phyloP scores from a whole-genome alignment of 345 rosid species.

The Syzygium aqueum region DNA sequence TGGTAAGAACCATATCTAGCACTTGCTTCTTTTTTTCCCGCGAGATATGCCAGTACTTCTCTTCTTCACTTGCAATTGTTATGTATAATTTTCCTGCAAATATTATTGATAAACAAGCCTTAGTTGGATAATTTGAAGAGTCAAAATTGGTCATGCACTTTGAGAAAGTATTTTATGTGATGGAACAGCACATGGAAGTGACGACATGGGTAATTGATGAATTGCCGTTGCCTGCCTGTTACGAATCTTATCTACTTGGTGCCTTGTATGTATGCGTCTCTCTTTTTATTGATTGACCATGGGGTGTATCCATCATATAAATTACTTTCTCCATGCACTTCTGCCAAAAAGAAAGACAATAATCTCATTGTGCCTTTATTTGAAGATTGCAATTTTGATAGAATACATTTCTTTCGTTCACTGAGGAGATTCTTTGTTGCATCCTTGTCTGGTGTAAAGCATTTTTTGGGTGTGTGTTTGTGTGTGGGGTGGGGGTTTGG shows the following conservation, averaged over 20 bases:
- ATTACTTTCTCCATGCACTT: background rate
- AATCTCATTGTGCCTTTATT: background rate
- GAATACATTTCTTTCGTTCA: background rate
- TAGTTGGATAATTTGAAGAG: background rate
- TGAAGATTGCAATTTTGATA: background rate
- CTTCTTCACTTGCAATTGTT: background rate
- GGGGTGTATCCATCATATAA: background rate
- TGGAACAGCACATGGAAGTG: background rate
- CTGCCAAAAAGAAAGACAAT: background rate
- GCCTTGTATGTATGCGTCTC: background rate
- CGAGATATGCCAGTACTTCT: background rate
- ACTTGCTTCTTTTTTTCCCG: background rate
- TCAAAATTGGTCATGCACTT: background rate
- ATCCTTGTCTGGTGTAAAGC: background rate
- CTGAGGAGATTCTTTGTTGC: background rate
- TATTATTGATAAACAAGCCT: background rate
- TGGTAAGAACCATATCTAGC: conserved; percentile 32
- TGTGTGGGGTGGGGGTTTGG: background rate
- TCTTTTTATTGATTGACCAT: background rate
- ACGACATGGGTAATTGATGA: rapidly evolving
- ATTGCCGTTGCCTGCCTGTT: background rate
- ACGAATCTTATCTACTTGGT: background rate
- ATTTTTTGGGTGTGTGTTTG: background rate
- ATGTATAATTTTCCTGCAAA: background rate
- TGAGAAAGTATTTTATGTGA: background rate